A percentile compares a stretch with the other conserved stretches of the same genome.
Evolutionary conservation across 2,329 filamentous ascomycete genomes (phyloP).

Genomic region (Cordyceps pruinosa): DNA sequence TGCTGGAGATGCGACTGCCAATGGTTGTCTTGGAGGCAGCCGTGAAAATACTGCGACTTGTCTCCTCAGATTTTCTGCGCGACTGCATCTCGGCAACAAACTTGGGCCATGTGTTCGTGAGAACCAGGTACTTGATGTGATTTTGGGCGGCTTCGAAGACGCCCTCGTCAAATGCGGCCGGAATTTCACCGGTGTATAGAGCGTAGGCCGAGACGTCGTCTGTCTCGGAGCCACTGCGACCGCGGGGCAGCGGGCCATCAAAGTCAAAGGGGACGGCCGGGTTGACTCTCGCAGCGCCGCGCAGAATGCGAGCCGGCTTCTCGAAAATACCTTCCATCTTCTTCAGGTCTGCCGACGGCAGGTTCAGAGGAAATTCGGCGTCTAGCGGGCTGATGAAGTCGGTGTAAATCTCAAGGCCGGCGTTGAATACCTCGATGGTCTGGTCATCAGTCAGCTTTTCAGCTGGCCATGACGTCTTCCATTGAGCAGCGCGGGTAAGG

Average conservation of each 20-base stretch:
- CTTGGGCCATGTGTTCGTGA: slow-evolving; percentile 26
- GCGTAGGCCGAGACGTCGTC: not conserved
- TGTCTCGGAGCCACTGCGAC: slow-evolving; percentile 1
- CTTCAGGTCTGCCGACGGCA: slow-evolving; percentile 36
- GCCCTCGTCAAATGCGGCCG: not conserved
- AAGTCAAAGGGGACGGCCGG: slow-evolving; percentile 18
- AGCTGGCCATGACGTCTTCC: slow-evolving; percentile 26
- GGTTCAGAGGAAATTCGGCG: slow-evolving; percentile 45
- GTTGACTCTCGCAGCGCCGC: slow-evolving; percentile 19
- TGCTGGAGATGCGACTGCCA: slow-evolving; percentile 8
- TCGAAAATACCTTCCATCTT: slow-evolving; percentile 38
- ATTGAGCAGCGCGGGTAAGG: slow-evolving; percentile 39
- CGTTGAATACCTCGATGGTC: slow-evolving; percentile 28
- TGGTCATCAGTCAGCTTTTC: not conserved
- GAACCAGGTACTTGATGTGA: slow-evolving; percentile 22
- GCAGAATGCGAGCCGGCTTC: slow-evolving; percentile 28
- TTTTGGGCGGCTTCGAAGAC: slow-evolving; percentile 17
- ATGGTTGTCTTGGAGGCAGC: slow-evolving; percentile 8
- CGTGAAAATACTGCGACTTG: slow-evolving; percentile 6
- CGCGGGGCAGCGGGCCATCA: not conserved
- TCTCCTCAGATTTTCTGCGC: slow-evolving; percentile 8
- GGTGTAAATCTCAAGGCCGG: slow-evolving; percentile 42
- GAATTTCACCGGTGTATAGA: slow-evolving; percentile 6
- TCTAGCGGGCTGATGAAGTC: slow-evolving; percentile 39
- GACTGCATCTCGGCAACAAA: slow-evolving; percentile 18